A percentile compares a stretch with the other conserved stretches of the same genome.
These are phyloP conservation scores for Colletotrichum plurivorum DNA, from an alignment of 2,329 filamentous ascomycete genomes.

Conservation along the genomic window DNA sequence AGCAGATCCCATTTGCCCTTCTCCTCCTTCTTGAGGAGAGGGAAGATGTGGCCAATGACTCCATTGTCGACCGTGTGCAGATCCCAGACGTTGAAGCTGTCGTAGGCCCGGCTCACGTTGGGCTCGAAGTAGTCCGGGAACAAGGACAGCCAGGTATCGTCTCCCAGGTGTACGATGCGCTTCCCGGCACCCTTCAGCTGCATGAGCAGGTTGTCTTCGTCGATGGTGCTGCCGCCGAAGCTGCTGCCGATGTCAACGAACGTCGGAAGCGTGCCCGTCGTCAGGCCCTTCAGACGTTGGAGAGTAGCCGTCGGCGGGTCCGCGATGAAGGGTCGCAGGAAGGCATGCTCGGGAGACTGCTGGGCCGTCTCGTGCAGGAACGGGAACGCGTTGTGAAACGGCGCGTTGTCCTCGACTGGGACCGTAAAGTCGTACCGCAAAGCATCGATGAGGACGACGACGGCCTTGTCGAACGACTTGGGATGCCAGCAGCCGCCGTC, in stretches of 20 bases:
- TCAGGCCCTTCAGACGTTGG: slow-evolving; percentile 92
- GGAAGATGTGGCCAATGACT: slow-evolving; percentile 91
- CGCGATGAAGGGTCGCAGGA: slow-evolving; percentile 94
- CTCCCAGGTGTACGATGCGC: slow-evolving; percentile 92
- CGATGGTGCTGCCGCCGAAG: slow-evolving; percentile 94
- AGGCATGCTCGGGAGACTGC: slow-evolving; percentile 82
- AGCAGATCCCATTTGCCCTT: slow-evolving; percentile 90
- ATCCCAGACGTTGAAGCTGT: slow-evolving; percentile 99
- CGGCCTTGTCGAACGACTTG: slow-evolving; percentile 91
- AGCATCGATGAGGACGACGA: slow-evolving; percentile 92
- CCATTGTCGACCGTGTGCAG: slow-evolving; percentile 97
- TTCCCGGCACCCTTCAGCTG: slow-evolving; percentile 75
- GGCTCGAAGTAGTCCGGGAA: slow-evolving; percentile 95
- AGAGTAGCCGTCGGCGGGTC: slow-evolving; percentile 95
- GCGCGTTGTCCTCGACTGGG: slow-evolving; percentile 72
- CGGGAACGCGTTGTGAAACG: slow-evolving; percentile 90
- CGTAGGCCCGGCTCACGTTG: slow-evolving; percentile 89
- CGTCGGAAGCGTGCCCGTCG: slow-evolving; percentile 93
- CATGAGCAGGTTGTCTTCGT: slow-evolving; percentile 86
- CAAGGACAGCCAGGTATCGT: slow-evolving; percentile 95
- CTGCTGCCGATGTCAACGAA: slow-evolving; percentile 96
- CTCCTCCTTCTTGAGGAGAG: slow-evolving; percentile 78
- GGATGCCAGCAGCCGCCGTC: slow-evolving; percentile 93
- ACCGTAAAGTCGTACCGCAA: slow-evolving; percentile 97
- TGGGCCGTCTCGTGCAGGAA: slow-evolving; percentile 87